A percentile compares a stretch with the other conserved stretches of the same genome.
phyloP scores from a whole-genome alignment of 1,139 yeast species.

The Spathaspora sp. region DNA sequence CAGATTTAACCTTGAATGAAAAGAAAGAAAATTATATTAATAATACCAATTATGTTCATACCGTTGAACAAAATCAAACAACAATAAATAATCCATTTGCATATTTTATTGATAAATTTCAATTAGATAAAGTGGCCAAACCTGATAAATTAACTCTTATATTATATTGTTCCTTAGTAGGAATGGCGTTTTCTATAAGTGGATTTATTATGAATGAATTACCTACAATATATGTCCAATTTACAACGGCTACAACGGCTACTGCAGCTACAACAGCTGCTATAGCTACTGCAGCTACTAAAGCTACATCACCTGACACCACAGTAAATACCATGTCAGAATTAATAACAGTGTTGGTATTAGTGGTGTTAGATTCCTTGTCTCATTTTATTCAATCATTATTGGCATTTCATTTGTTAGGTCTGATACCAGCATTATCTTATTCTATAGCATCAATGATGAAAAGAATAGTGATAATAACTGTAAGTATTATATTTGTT shows the following conservation, averaged over 20 bases:
- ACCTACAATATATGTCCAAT: slow-evolving; percentile 14
- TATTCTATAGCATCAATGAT: slow-evolving; percentile 46
- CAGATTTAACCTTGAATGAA: slow-evolving; percentile 33
- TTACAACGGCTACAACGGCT: neutral
- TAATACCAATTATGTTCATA: slow-evolving; percentile 15
- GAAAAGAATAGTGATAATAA: slow-evolving; percentile 40
- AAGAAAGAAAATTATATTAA: slow-evolving; percentile 16
- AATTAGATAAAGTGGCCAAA: slow-evolving; percentile 22
- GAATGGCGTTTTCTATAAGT: slow-evolving; percentile 29
- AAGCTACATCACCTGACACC: slow-evolving; percentile 6
- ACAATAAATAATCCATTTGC: slow-evolving; percentile 24
- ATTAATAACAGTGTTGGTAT: slow-evolving; percentile 21
- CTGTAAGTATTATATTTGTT: slow-evolving; percentile 31
- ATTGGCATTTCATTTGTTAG: slow-evolving; percentile 37
- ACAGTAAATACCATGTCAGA: slow-evolving; percentile 22
- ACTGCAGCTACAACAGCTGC: neutral
- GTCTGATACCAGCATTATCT: slow-evolving; percentile 40
- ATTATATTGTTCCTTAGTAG: slow-evolving; percentile 38
- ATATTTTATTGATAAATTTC: slow-evolving; percentile 13
- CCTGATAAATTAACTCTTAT: slow-evolving; percentile 42
- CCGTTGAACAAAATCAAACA: slow-evolving; percentile 19
- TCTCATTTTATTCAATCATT: slow-evolving; percentile 39
- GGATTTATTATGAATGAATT: slow-evolving; percentile 36
- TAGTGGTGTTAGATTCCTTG: slow-evolving; percentile 31
- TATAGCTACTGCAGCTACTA: neutral